Conservation (phyloP, 1,284 basidiomycete species). For the Naganishia albida region DNA sequence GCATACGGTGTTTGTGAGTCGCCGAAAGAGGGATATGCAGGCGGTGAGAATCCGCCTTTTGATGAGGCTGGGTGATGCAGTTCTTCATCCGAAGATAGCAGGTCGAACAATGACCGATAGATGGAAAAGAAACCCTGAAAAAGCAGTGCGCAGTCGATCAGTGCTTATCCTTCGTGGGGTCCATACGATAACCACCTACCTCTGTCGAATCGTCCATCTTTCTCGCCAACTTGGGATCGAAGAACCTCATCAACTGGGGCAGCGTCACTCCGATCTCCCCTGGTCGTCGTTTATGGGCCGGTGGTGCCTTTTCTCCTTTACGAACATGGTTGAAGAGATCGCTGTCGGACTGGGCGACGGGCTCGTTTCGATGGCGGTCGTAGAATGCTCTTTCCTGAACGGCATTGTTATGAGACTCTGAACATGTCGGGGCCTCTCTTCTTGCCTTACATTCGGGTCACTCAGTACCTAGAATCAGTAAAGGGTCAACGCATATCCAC, state of each 20-base stretch:
- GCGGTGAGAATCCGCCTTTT: slow-evolving; percentile 50
- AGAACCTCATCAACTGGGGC: slow-evolving; percentile 80
- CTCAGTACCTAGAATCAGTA: slow-evolving; percentile 66
- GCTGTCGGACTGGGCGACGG: slow-evolving; percentile 78
- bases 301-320: slow-evolving; percentile 60
- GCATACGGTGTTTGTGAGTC: slow-evolving; percentile 69
- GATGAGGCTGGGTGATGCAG: slow-evolving; percentile 57
- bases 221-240: slow-evolving; percentile 73
- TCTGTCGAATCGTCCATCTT: slow-evolving; percentile 70
- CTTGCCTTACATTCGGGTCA: slow-evolving; percentile 76
- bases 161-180: not conserved
- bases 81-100: slow-evolving; percentile 79
- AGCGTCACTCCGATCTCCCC: slow-evolving; percentile 77
- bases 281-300: slow-evolving; percentile 61
- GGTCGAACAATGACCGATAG: slow-evolving; percentile 82
- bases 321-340: slow-evolving; percentile 82
- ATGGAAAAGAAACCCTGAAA: slow-evolving; percentile 84
- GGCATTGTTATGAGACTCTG: not conserved
- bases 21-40: slow-evolving; percentile 80
- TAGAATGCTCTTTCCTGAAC: slow-evolving; percentile 95
- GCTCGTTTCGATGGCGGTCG: slow-evolving; percentile 87
- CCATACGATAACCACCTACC: slow-evolving; percentile 55
- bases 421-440: not conserved
- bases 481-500: slow-evolving; percentile 31
- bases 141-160: slow-evolving; percentile 1